Evolutionary conservation across 768 basidiomycete genomes (phyloP), one percentile per base, ranked within the genome.

Genomic region (Arthromyces matolae): DNA sequence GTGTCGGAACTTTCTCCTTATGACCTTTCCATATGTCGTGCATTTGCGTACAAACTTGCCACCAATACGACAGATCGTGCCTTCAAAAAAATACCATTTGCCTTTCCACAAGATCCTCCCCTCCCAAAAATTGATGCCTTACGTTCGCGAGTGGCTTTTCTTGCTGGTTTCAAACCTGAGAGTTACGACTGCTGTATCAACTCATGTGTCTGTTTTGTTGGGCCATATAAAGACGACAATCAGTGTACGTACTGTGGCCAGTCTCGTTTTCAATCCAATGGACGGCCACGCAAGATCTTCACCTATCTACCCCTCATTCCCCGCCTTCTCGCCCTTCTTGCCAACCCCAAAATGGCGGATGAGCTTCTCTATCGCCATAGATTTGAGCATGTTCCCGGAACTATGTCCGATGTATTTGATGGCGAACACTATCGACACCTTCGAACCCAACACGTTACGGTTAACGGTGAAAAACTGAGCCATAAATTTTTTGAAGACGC

Each of bases 151-250:
- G 50, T 62, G 3, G 49, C 49, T 3, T 64, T 60, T 29, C 62
- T 73, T 1, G 53, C 69, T 6, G 65, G 60, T 2, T 55, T 74
- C 23, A 50, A 61, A n/a, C 64, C 69, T 2, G 43, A 56, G 0
- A 28, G 27, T 2, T 71, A 60, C 53, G 55, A 76, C 52, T 75
- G 73, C 52, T 78, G 76, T 54, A 40, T 58, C n/a, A 68, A 71
- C 36, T 71, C 68, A 0, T 77, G 76, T 50, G 57, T 55, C 38
- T 66, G 62, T 45, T 77, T 57, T 51, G 55, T 62, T 10, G 72
- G 72, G 1, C 53, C 58, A 0, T 56, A 66, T 27, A 52, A 45
- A 3, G 53, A 62, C 1, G 36, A 60, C 7, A 41, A 54, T 1
- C 10, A 28, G 4, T 78, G 76, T 44, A 67, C 64, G 0, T 57